These are phyloP conservation scores for Lantana camara DNA, from an alignment of 257 asterid genomes.

Conservation along the genomic window DNA sequence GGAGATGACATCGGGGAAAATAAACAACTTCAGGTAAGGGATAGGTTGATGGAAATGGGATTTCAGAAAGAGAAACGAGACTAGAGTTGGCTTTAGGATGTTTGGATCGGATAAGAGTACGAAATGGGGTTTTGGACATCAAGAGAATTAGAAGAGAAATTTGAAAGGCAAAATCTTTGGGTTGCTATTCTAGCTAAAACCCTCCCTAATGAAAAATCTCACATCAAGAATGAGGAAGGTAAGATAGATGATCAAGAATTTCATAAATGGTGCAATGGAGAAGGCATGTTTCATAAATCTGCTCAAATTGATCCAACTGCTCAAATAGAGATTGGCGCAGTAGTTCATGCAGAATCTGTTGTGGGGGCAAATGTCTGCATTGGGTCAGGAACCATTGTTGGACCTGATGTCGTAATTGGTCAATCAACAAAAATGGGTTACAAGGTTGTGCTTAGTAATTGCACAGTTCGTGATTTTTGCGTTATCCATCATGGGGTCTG, in stretches of 20 bases:
- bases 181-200: too few relatives aligned
- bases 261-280: slow-evolving; percentile 72
- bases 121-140: too few relatives aligned
- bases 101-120: too few relatives aligned
- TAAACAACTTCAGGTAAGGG: too few relatives aligned
- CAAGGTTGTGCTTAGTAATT: slow-evolving; percentile 75
- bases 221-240: too few relatives aligned
- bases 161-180: too few relatives aligned
- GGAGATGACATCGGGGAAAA: too few relatives aligned
- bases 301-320: slow-evolving; percentile 79
- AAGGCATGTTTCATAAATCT: slow-evolving; percentile 73
- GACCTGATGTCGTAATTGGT: slow-evolving; percentile 72
- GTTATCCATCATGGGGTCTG: slow-evolving; percentile 79
- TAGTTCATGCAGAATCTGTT: slow-evolving; percentile 66
- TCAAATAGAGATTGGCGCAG: slow-evolving; percentile 64
- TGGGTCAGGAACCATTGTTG: slow-evolving; percentile 80
- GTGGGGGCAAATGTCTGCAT: slow-evolving; percentile 65
- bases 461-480: slow-evolving; percentile 76
- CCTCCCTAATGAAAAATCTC: too few relatives aligned
- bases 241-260: slow-evolving; percentile 45
- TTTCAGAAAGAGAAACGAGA: too few relatives aligned
- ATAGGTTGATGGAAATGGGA: too few relatives aligned
- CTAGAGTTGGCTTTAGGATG: too few relatives aligned
- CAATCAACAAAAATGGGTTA: slow-evolving; percentile 82
- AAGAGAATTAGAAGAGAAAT: too few relatives aligned